Percentiles rank a stretch among this genome's conserved stretches.
Evolutionary conservation across 1,284 basidiomycete genomes (phyloP).

Genomic region (Leccinum fallax): DNA sequence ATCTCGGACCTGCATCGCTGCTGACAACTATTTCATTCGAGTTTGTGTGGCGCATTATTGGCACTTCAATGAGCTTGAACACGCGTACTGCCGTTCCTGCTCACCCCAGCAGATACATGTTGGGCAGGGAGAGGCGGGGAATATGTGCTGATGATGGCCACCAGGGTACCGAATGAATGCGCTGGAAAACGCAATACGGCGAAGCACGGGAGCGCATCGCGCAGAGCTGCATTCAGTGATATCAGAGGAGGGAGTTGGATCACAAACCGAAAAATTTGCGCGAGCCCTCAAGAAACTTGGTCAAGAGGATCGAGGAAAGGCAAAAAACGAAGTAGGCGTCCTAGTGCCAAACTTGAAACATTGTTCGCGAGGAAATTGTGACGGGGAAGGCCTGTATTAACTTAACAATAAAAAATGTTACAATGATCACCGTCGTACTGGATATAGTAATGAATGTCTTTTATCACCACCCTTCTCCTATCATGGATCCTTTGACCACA

Average conservation of each 20-base stretch:
- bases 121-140: too few relatives aligned
- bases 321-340: neutral
- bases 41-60: too few relatives aligned
- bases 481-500: conserved; percentile 5
- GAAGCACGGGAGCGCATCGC: neutral
- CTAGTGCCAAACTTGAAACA: neutral
- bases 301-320: neutral
- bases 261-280: neutral
- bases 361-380: neutral
- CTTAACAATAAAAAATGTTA: neutral
- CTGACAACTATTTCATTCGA: too few relatives aligned
- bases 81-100: too few relatives aligned
- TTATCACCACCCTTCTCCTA: neutral
- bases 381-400: neutral
- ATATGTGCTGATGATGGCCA: neutral
- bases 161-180: neutral
- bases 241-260: neutral
- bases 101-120: too few relatives aligned
- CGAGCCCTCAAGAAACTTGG: neutral
- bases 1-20: too few relatives aligned
- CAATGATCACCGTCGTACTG: neutral
- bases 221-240: neutral
- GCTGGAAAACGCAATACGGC: neutral
- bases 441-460: neutral
- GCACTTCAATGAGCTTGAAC: too few relatives aligned